Evolutionary conservation across 805 yeast genomes (phyloP).

Genomic region (Cyberlindnera amylophila): DNA sequence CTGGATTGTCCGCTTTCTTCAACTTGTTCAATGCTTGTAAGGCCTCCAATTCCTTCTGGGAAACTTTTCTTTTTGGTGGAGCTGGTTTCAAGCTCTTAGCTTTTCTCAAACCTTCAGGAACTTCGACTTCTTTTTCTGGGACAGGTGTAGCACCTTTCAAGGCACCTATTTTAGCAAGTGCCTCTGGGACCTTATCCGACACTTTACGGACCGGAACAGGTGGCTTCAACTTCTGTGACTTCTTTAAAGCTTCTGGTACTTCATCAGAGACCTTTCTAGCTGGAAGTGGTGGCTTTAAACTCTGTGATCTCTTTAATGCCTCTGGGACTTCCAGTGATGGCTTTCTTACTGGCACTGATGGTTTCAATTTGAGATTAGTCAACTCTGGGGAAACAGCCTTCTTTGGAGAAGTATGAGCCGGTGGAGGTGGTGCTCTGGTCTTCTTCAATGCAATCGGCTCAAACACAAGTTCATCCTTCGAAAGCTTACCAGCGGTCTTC

Average conservation of each 20-base stretch:
- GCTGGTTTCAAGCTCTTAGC: slow-evolving; percentile 16
- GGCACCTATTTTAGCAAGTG: slow-evolving; percentile 9
- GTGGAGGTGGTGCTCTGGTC: slow-evolving; percentile 16
- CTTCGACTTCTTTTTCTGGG: slow-evolving; percentile 7
- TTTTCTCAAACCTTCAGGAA: slow-evolving; percentile 17
- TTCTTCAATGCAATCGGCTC: slow-evolving; percentile 20
- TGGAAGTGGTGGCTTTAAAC: slow-evolving; percentile 24
- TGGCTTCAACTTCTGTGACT: slow-evolving; percentile 20
- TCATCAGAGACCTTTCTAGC: slow-evolving; percentile 17
- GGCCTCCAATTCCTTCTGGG: slow-evolving; percentile 21
- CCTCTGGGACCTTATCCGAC: slow-evolving; percentile 23
- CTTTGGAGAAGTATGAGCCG: slow-evolving; percentile 1
- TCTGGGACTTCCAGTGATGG: slow-evolving; percentile 22
- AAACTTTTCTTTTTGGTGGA: slow-evolving; percentile 15
- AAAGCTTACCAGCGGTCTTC: not conserved
- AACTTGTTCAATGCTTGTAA: slow-evolving; percentile 12
- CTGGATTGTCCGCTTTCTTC: slow-evolving; percentile 16
- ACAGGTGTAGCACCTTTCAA: slow-evolving; percentile 9
- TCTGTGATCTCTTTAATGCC: slow-evolving; percentile 15
- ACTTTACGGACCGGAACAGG: slow-evolving; percentile 22
- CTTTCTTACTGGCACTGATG: slow-evolving; percentile 8
- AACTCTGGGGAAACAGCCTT: not conserved
- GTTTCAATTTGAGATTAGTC: slow-evolving; percentile 2
- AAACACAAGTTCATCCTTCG: slow-evolving; percentile 1
- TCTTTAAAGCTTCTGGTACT: slow-evolving; percentile 23